Evolutionary conservation across 2,329 filamentous ascomycete species (phyloP).

Genomic region (Arachnopeziza araneosa): DNA sequence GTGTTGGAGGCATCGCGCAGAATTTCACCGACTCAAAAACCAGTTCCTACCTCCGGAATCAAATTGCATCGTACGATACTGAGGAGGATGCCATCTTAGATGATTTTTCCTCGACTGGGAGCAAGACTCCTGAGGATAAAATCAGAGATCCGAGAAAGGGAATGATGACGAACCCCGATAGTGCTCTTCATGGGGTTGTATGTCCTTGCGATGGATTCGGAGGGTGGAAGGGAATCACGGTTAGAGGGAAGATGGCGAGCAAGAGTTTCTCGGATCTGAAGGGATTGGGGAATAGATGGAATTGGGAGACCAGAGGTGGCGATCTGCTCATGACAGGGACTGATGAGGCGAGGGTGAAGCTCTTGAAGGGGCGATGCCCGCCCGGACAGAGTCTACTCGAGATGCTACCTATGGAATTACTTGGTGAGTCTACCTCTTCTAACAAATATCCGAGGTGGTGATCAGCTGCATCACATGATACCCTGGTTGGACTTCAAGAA

Average conservation of each 20-base stretch:
- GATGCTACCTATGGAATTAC: slow-evolving; percentile 61
- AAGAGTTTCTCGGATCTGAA: slow-evolving; percentile 57
- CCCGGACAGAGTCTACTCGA: slow-evolving; percentile 35
- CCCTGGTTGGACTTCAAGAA: neutral
- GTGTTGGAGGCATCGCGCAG: slow-evolving; percentile 42
- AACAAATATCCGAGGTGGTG: neutral
- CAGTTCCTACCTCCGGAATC: slow-evolving; percentile 41
- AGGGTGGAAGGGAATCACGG: slow-evolving; percentile 58
- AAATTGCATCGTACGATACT: slow-evolving; percentile 9
- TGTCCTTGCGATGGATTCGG: slow-evolving; percentile 51
- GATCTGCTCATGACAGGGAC: neutral
- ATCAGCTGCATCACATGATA: neutral
- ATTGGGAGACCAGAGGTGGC: slow-evolving; percentile 29
- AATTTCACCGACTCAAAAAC: slow-evolving; percentile 59
- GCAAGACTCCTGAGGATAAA: slow-evolving; percentile 11
- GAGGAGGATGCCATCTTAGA: slow-evolving; percentile 45
- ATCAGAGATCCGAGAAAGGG: slow-evolving; percentile 7
- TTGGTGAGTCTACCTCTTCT: slow-evolving; percentile 48
- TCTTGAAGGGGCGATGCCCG: slow-evolving; percentile 25
- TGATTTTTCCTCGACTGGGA: slow-evolving; percentile 31
- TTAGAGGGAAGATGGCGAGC: slow-evolving; percentile 50
- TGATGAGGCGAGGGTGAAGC: neutral
- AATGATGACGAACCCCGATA: slow-evolving; percentile 41
- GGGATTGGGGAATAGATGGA: slow-evolving; percentile 50
- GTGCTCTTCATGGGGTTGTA: slow-evolving; percentile 52